Conservation (phyloP, 768 basidiomycete species). For the Kwoniella mangroviensis region DNA sequence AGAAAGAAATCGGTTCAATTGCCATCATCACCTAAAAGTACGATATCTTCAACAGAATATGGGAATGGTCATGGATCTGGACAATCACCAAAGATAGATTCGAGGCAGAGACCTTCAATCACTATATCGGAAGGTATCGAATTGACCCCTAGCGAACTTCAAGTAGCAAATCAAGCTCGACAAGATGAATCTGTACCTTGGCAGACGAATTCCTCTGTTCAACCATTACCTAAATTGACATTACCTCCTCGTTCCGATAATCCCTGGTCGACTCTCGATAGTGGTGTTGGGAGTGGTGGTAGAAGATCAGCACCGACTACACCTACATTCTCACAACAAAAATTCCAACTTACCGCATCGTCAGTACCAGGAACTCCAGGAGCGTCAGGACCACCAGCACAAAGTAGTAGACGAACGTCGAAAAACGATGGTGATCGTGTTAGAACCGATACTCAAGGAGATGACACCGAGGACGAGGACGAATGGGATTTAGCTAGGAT, state of each 20-base stretch:
- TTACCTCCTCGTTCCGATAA: not conserved
- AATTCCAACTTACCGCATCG: not conserved
- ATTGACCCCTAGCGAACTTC: not conserved
- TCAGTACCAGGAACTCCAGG: not conserved
- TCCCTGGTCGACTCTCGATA: not conserved
- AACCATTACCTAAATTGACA: not conserved
- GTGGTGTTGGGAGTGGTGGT: too few species aligned
- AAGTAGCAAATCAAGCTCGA: too few species aligned
- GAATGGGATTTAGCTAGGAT: slow-evolving; percentile 48
- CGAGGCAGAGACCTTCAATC: slow-evolving; percentile 11
- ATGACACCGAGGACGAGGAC: slow-evolving; percentile 24
- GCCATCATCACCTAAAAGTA: slow-evolving; percentile 13
- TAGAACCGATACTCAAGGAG: slow-evolving; percentile 19
- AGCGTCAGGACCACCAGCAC: too few species aligned
- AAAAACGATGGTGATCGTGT: slow-evolving; percentile 6
- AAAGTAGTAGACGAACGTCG: too few species aligned
- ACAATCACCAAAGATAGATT: slow-evolving; percentile 15
- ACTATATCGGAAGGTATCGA: slow-evolving; percentile 9
- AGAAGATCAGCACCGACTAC: not conserved
- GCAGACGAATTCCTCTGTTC: not conserved
- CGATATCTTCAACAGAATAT: slow-evolving; percentile 7
- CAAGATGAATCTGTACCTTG: too few species aligned
- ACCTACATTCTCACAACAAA: not conserved
- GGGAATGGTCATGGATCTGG: not conserved
- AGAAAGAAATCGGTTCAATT: slow-evolving; percentile 16